Evolutionary conservation across 2,329 filamentous ascomycete species (phyloP), one percentile per base, ranked within the genome.

Genomic region (Phialemoniopsis sp.): DNA sequence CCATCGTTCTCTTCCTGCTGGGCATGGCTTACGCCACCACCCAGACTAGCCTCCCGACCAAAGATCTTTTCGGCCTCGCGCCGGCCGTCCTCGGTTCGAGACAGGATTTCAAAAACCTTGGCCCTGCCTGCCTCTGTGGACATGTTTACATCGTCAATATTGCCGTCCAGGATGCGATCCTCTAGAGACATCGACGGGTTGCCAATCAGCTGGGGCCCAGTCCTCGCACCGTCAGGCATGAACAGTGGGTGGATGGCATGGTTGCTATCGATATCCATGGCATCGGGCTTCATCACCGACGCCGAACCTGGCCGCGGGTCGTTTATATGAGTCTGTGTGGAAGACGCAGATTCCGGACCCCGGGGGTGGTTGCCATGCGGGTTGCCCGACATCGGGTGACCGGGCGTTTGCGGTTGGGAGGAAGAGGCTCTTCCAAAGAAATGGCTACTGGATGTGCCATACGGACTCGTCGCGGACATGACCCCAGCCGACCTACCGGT

Each of bases 61-160:
- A 70, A 79, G 13, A 77, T 63, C 34, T 67, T 64, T 44, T 75
- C 68, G 0, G 73, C 74, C 33, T 68, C 62, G 36, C 64, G 64
- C n/a, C 70, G 67, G 0, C 73, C 74, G 5, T 58, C 50, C 31
- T 75, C 72, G 2, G 72, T 77, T 32, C 67, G 67, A 12, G 64
- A 58, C 28, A 80, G 55, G 13, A 78, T 72, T 43, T 77, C 73
- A 12, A 79, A 60, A 42, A 70, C 70, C 53, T 70, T 73, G 44
- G 58, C 65, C 54, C 70, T 75, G 31, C 64, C 68, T 15, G 60
- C 60, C 28, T 70, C 69, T 1, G 64, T 51, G 19, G 47, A 43
- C 29, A 56, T 66, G 18, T 67, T 59, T 8, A 72, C 56, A 16
- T 52, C 49, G 9, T 51, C 51, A n/a, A 46, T 41, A 29, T 67